Evolutionary conservation across 768 basidiomycete genomes (phyloP).

Genomic region (Lentinula boryana): DNA sequence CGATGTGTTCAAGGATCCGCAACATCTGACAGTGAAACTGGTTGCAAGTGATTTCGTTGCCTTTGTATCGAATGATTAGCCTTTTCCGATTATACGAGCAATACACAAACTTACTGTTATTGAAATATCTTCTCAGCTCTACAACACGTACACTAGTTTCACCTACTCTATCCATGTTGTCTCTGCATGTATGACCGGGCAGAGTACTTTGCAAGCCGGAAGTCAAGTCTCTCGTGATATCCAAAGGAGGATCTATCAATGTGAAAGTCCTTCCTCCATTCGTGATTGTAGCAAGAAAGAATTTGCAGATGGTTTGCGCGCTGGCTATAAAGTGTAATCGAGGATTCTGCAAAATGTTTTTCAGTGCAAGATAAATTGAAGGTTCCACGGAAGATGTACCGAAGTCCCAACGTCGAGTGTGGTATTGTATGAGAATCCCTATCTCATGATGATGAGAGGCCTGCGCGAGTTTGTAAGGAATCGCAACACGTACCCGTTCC

Average conservation of each 20-base stretch:
- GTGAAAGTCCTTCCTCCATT: slow-evolving; percentile 50
- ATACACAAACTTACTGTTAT: background rate
- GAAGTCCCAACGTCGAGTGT: slow-evolving; percentile 50
- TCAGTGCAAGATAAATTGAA: slow-evolving; percentile 9
- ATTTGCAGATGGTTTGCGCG: slow-evolving; percentile 40
- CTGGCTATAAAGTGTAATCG: slow-evolving; percentile 63
- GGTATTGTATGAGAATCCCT: slow-evolving; percentile 73
- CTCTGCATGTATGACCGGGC: slow-evolving; percentile 25
- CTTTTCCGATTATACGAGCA: background rate
- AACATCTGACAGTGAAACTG: slow-evolving; percentile 2
- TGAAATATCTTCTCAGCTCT: background rate
- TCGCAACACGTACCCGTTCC: slow-evolving; percentile 37
- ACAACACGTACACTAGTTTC: background rate
- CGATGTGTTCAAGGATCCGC: background rate
- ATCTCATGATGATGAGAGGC: slow-evolving; percentile 6
- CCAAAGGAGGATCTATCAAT: slow-evolving; percentile 34
- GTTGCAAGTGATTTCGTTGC: background rate
- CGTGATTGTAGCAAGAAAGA: slow-evolving; percentile 65
- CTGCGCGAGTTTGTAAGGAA: background rate
- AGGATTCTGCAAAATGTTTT: slow-evolving; percentile 35
- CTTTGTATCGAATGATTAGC: background rate
- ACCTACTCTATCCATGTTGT: slow-evolving; percentile 23
- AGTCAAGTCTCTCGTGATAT: slow-evolving; percentile 30
- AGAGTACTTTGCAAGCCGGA: slow-evolving; percentile 32
- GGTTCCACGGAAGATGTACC: slow-evolving; percentile 17